Conservation (phyloP, 1,284 basidiomycete genomes). For the Malassezia sympodialis region DNA sequence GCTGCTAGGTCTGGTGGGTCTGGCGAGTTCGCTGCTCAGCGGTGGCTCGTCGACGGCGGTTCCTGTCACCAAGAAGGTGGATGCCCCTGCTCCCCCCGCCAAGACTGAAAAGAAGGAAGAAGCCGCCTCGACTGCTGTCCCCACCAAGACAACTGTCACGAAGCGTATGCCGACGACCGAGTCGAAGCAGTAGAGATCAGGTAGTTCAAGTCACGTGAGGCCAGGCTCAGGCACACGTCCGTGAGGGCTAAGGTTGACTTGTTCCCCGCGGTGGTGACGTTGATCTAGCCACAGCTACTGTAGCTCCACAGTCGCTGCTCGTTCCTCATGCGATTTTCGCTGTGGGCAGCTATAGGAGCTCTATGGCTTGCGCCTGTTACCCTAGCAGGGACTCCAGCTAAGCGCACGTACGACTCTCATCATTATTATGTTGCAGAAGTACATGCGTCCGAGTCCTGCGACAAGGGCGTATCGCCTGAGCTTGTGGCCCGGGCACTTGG, state of each 20-base stretch:
- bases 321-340: neutral
- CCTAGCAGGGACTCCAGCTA: conserved; percentile 8
- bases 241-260: neutral
- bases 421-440: conserved; percentile 82
- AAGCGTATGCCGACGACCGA: conserved; percentile 5
- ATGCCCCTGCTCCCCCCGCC: neutral
- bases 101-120: neutral
- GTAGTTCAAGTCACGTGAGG: neutral
- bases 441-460: conserved; percentile 49
- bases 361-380: neutral
- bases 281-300: neutral
- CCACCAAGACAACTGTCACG: conserved; percentile 7
- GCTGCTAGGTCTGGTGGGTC: conserved; percentile 29
- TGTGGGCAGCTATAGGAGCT: neutral
- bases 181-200: neutral
- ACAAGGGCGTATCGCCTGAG: conserved; percentile 27
- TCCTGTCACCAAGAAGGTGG: conserved; percentile 16
- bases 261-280: neutral
- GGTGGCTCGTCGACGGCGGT: conserved; percentile 13
- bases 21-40: conserved; percentile 28
- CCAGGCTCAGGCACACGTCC: neutral
- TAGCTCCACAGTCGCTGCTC: neutral
- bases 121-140: conserved; percentile 15
- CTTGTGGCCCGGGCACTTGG: conserved; percentile 57
- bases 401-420: conserved; percentile 61